phyloP scores from a whole-genome alignment of 306 rosid species.

The Hippophae gyantsensis region DNA sequence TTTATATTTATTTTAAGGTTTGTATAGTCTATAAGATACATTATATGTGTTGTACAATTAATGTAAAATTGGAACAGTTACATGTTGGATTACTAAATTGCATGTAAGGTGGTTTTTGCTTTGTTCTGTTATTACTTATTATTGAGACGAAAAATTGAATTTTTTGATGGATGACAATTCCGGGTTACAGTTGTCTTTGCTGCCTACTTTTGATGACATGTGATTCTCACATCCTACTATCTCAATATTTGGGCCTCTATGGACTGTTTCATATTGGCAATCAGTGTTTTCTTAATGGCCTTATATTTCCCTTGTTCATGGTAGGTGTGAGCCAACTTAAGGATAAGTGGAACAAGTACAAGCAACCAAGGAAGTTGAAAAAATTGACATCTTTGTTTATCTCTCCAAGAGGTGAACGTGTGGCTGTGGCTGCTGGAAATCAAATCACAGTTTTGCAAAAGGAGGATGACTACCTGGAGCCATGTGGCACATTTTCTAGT shows the following conservation, averaged over 20 bases:
- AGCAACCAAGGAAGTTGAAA: conserved; percentile 49
- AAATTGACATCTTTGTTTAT: conserved; percentile 54
- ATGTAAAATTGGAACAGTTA: too few relatives aligned
- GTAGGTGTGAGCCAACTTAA: conserved; percentile 61
- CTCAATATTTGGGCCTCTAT: background rate
- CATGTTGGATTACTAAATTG: too few relatives aligned
- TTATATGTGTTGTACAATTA: too few relatives aligned
- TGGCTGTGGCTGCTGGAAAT: conserved; percentile 85
- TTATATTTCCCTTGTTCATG: conserved; percentile 2
- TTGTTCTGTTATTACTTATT: background rate
- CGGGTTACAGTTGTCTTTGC: background rate
- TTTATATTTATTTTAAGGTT: too few relatives aligned
- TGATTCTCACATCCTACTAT: background rate
- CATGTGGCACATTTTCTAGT: conserved; percentile 68
- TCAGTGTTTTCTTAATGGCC: too few relatives aligned
- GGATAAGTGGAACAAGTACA: conserved; percentile 60
- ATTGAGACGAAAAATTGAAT: background rate
- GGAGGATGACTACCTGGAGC: conserved; percentile 60
- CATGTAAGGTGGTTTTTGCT: too few relatives aligned
- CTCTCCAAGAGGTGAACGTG: conserved; percentile 60
- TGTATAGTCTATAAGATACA: too few relatives aligned
- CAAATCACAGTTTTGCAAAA: conserved; percentile 65
- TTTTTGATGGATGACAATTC: background rate
- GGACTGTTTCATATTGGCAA: too few relatives aligned
- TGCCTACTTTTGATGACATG: background rate